Evolutionary conservation across 2,329 filamentous ascomycete genomes (phyloP).

Genomic region (Fusarium albosuccineum): DNA sequence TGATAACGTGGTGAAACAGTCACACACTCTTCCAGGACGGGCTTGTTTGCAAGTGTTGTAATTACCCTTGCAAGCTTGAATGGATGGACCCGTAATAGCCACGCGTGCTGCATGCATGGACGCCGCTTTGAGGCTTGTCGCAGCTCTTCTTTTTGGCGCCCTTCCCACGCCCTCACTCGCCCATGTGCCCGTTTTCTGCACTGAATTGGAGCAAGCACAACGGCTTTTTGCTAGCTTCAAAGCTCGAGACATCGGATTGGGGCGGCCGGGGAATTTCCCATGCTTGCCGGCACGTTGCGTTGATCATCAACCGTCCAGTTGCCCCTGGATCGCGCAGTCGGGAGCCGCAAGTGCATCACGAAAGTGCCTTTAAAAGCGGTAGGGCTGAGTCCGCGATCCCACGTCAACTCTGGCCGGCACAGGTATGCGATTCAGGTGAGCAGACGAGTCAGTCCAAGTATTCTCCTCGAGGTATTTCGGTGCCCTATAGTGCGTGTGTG

Average conservation of each 20-base stretch:
- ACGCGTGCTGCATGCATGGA: conserved; percentile 41
- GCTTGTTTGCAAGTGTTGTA: conserved; percentile 29
- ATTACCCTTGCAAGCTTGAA: conserved; percentile 33
- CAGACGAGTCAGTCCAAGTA: conserved; percentile 11
- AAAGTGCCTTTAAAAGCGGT: conserved; percentile 32
- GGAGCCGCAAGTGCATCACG: conserved; percentile 35
- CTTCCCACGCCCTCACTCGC: conserved; percentile 32
- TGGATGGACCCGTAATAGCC: conserved; percentile 37
- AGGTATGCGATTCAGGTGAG: conserved; percentile 27
- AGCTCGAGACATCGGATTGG: conserved; percentile 15
- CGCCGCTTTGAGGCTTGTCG: conserved; percentile 32
- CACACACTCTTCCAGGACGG: conserved; percentile 14
- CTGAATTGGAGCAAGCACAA: conserved; percentile 18
- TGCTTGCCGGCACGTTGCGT: conserved; percentile 29
- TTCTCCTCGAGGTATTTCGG: conserved; percentile 39
- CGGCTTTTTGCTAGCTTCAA: conserved; percentile 10
- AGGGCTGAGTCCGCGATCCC: conserved; percentile 41
- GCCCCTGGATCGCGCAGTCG: conserved; percentile 34
- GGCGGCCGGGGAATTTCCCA: conserved; percentile 24
- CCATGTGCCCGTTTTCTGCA: conserved; percentile 26
- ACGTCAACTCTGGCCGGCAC: conserved; percentile 25
- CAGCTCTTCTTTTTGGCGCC: conserved; percentile 32
- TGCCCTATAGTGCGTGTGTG: conserved; percentile 30
- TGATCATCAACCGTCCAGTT: conserved; percentile 33
- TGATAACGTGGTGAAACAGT: conserved; percentile 38